phyloP scores from a whole-genome alignment of 768 basidiomycete genomes.

The Dendrothele bispora region DNA sequence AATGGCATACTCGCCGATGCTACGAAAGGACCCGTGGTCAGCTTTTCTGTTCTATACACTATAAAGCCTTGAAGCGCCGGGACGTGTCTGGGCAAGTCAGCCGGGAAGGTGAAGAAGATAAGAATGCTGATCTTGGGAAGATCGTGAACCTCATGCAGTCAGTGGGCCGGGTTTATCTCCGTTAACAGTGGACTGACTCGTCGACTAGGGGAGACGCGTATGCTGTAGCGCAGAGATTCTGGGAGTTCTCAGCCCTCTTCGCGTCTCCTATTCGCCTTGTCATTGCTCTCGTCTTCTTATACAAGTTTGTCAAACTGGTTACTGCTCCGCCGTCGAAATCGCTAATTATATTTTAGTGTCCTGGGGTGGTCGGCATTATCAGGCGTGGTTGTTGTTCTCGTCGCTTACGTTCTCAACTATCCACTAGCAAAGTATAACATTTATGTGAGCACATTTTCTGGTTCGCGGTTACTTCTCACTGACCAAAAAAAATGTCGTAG shows the following conservation, averaged over 20 bases:
- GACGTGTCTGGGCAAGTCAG: constrained; percentile 52
- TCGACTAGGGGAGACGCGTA: constrained; percentile 67
- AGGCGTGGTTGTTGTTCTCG: constrained; percentile 62
- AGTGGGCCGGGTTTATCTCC: constrained; percentile 20
- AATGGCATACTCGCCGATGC: constrained; percentile 68
- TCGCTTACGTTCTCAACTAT: constrained; percentile 65
- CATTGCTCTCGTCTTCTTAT: constrained; percentile 71
- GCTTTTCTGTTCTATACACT: constrained; percentile 68
- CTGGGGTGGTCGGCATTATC: constrained; percentile 79
- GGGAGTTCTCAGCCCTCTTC: constrained; percentile 69
- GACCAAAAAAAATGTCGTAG: constrained; percentile 31
- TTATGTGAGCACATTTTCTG: constrained; percentile 39
- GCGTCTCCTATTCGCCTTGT: constrained; percentile 60
- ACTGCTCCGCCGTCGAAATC: neutral
- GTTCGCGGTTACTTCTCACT: constrained; percentile 2
- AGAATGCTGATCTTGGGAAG: constrained; percentile 62
- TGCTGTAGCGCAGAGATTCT: constrained; percentile 69
- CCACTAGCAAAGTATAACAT: constrained; percentile 69
- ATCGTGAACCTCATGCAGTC: constrained; percentile 78
- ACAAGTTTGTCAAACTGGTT: constrained; percentile 50
- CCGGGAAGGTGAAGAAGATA: constrained; percentile 34
- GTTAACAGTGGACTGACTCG: neutral
- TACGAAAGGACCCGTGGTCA: constrained; percentile 75
- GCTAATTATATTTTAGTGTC: constrained; percentile 39
- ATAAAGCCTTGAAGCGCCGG: constrained; percentile 62